Evolutionary conservation across 345 rosid genomes (phyloP).

Genomic region (Bretschneidera sinensis): DNA sequence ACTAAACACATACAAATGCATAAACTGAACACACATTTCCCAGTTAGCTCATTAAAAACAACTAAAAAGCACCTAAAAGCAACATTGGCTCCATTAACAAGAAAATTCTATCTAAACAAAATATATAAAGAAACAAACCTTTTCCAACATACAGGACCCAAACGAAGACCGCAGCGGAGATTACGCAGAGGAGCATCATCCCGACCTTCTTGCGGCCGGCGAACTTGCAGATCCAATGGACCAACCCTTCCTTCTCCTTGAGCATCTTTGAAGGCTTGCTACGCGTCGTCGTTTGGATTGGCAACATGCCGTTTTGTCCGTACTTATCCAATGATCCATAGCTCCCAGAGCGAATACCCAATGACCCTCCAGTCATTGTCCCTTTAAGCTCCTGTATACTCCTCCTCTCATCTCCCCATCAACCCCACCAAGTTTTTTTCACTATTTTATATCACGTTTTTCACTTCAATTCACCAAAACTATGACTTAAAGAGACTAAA

Average conservation of each 20-base stretch:
- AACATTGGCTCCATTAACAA: not conserved
- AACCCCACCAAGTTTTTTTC: not conserved
- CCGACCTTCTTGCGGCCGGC: constrained; percentile 94
- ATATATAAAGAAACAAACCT: constrained; percentile 30
- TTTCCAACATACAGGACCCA: constrained; percentile 84
- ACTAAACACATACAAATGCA: constrained; percentile 1
- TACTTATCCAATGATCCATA: constrained; percentile 81
- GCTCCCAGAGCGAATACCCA: constrained; percentile 85
- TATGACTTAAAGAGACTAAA: constrained; percentile 1
- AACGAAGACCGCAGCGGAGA: constrained; percentile 79
- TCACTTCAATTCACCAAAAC: constrained; percentile 18
- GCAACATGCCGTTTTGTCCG: constrained; percentile 46
- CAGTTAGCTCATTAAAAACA: not conserved
- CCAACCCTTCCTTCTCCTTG: constrained; percentile 72
- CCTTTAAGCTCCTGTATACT: constrained; percentile 23
- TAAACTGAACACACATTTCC: not conserved
- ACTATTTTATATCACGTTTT: not conserved
- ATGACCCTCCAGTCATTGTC: constrained; percentile 59
- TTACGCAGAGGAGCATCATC: constrained; percentile 74
- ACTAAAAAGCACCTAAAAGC: not conserved
- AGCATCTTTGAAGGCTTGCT: constrained; percentile 70
- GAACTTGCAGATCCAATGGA: constrained; percentile 85
- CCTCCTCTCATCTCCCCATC: constrained; percentile 36
- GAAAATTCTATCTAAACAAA: not conserved
- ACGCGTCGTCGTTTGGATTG: constrained; percentile 43